Percentiles rank a stretch among this genome's conserved stretches.
These are phyloP conservation scores for Populus trichocarpa DNA, from an alignment of 441 rosid species.

Conservation along the genomic window DNA sequence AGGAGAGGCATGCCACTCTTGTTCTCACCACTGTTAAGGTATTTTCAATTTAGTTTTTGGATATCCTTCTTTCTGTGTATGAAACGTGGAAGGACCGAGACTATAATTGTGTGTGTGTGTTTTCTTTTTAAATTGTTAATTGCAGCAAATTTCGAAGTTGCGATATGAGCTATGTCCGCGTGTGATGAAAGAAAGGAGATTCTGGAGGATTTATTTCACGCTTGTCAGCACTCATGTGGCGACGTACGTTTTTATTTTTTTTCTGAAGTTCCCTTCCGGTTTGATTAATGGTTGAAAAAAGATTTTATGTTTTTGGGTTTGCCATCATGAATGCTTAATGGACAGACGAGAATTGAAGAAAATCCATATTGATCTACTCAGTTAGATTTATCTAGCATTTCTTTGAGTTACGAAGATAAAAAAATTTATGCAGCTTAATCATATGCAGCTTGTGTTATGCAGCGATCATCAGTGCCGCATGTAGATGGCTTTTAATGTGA, in stretches of 20 bases:
- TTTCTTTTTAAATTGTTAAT: conserved; percentile 6
- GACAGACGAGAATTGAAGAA: background rate
- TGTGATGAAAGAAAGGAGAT: conserved; percentile 66
- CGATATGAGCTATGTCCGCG: conserved; percentile 83
- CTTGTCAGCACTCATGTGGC: conserved; percentile 66
- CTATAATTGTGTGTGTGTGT: background rate
- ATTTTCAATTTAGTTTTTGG: background rate
- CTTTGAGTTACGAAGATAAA: background rate
- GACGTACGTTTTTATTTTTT: conserved; percentile 46
- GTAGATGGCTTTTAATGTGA: background rate
- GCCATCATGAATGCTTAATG: background rate
- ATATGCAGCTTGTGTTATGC: background rate
- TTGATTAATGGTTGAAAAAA: background rate
- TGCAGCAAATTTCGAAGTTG: conserved; percentile 77
- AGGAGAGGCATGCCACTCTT: conserved; percentile 68
- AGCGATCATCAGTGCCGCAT: background rate
- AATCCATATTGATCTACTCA: background rate
- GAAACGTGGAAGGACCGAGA: background rate
- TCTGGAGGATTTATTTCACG: conserved; percentile 83
- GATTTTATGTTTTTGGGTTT: background rate
- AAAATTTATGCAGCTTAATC: background rate
- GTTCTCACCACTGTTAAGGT: conserved; percentile 75
- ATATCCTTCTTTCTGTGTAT: background rate
- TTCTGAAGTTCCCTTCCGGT: conserved; percentile 1
- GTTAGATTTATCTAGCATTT: background rate